Evolutionary conservation across 345 rosid genomes (phyloP).

Genomic region (Lepidium didymum): DNA sequence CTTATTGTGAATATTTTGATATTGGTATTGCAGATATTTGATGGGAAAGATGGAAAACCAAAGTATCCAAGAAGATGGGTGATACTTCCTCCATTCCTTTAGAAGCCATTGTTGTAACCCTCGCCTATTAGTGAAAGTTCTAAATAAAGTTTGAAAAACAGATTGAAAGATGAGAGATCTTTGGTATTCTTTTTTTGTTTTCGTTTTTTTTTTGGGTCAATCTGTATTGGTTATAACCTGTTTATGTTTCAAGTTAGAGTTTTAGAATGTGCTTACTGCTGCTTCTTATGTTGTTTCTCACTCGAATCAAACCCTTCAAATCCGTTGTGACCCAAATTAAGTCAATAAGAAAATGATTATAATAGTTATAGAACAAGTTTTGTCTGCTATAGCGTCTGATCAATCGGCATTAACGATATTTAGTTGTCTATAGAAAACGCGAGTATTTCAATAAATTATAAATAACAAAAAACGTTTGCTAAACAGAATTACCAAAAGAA

Average conservation of each 20-base stretch:
- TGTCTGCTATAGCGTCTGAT: neutral
- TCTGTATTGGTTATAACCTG: constrained; percentile 1
- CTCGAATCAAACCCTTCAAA: constrained; percentile 1
- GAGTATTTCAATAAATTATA: neutral
- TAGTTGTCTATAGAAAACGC: too few species aligned
- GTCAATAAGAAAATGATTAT: neutral
- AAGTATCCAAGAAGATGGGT: constrained; percentile 94
- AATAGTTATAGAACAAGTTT: neutral
- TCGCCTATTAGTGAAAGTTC: neutral
- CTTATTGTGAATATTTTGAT: neutral
- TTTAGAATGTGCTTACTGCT: neutral
- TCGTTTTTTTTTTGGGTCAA: neutral
- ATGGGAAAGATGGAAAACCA: constrained; percentile 89
- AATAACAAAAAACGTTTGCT: neutral
- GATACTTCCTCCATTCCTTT: constrained; percentile 87
- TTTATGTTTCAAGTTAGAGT: constrained; percentile 2
- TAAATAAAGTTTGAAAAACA: neutral
- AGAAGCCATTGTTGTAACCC: constrained; percentile 34
- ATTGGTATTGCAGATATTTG: constrained; percentile 57
- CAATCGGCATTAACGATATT: neutral
- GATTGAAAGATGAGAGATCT: neutral
- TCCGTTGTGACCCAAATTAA: neutral
- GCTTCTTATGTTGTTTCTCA: constrained; percentile 1
- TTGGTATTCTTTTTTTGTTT: constrained; percentile 2
- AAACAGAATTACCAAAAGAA: neutral